A percentile compares a stretch with the other conserved stretches of the same genome.
phyloP scores from a whole-genome alignment of 352 stramenopile species.

The Phytophthora sp. region DNA sequence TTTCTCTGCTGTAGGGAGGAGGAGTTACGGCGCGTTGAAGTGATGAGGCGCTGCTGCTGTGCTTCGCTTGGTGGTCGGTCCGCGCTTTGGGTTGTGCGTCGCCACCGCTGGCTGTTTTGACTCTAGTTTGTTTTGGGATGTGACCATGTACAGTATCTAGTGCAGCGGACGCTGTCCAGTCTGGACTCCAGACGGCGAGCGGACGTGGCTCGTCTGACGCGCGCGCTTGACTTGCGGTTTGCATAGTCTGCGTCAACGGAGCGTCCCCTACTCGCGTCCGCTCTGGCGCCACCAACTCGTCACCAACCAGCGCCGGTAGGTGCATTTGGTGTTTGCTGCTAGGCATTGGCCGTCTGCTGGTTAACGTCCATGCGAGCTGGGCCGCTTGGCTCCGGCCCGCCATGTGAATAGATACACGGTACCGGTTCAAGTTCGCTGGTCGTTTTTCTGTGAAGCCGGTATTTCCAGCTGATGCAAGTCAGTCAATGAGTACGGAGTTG shows the following conservation, averaged over 20 bases:
- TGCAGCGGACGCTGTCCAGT: no score
- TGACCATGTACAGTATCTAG: conserved; percentile 35
- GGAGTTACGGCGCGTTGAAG: neutral
- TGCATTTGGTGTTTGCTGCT: no score
- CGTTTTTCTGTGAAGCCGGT: conserved; percentile 9
- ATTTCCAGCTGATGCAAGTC: conserved; percentile 5
- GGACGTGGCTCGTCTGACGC: conserved; percentile 28
- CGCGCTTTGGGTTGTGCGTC: conserved; percentile 23
- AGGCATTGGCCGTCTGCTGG: neutral
- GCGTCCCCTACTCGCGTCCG: conserved; percentile 18
- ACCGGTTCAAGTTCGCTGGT: conserved; percentile 18
- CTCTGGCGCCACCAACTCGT: conserved; percentile 21
- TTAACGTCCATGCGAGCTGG: neutral
- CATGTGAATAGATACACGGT: neutral
- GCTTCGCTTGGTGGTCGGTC: conserved; percentile 15
- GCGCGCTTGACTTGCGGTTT: neutral
- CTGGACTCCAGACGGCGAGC: no score
- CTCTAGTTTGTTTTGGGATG: conserved; percentile 36
- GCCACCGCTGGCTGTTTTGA: conserved; percentile 37
- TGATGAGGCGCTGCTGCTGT: conserved; percentile 8
- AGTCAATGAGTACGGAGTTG: conserved; percentile 11
- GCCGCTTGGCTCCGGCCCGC: no score
- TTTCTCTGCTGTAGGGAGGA: conserved; percentile 4
- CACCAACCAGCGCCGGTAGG: no score
- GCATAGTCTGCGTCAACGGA: conserved; percentile 3